Evolutionary conservation across 2,329 filamentous ascomycete species (phyloP).

Genomic region (Alternaria postmessia): DNA sequence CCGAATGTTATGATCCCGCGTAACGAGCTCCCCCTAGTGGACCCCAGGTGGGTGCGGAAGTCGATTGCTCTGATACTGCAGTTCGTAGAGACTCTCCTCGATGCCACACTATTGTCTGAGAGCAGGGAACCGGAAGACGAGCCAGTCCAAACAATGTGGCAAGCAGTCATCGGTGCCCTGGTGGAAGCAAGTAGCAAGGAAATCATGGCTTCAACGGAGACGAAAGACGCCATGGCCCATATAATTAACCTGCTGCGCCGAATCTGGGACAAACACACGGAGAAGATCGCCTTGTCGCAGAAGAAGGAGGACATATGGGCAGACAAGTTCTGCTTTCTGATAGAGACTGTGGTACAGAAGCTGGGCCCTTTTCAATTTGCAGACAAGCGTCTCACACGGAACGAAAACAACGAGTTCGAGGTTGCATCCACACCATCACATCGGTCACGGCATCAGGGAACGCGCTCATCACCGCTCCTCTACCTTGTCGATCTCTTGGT

Average conservation of each 20-base stretch:
- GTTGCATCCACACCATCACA: constrained; percentile 73
- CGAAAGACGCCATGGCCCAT: constrained; percentile 78
- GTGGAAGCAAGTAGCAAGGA: constrained; percentile 80
- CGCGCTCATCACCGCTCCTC: constrained; percentile 68
- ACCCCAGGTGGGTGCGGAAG: constrained; percentile 85
- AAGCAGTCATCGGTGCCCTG: constrained; percentile 67
- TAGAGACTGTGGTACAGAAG: constrained; percentile 59
- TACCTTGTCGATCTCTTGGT: constrained; percentile 71
- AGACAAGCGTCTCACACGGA: constrained; percentile 59
- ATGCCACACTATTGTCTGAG: constrained; percentile 57
- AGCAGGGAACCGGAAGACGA: constrained; percentile 47
- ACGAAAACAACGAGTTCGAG: constrained; percentile 67
- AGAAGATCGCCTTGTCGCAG: constrained; percentile 42
- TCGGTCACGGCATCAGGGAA: constrained; percentile 57
- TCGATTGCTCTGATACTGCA: constrained; percentile 72
- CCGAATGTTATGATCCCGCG: constrained; percentile 57
- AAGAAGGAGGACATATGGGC: constrained; percentile 55
- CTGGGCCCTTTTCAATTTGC: constrained; percentile 61
- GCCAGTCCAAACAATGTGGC: constrained; percentile 68
- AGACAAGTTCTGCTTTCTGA: constrained; percentile 60
- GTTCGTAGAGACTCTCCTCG: constrained; percentile 64
- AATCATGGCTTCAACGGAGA: constrained; percentile 85
- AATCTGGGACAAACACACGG: constrained; percentile 69
- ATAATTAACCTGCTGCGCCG: constrained; percentile 73
- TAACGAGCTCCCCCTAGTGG: constrained; percentile 82